A percentile compares a stretch with the other conserved stretches of the same genome.
These are phyloP conservation scores for Trichoderma parareesei DNA, from an alignment of 495 filamentous ascomycete species.

Conservation along the genomic window DNA sequence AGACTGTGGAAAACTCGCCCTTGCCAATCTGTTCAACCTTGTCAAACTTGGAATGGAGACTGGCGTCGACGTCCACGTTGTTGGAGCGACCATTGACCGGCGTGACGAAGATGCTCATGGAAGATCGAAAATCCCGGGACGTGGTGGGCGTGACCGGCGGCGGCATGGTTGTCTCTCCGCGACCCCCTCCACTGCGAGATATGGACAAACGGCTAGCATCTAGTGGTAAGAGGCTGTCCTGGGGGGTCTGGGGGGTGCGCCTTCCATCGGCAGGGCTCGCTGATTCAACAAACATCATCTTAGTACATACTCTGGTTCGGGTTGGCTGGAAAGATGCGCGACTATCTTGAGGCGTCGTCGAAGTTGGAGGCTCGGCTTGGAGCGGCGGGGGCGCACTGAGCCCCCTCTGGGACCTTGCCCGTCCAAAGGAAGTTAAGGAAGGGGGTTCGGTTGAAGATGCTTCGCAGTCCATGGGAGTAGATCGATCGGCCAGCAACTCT, in stretches of 20 bases:
- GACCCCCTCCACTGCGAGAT: constrained; percentile 40
- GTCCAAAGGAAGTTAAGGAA: constrained; percentile 18
- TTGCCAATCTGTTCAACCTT: constrained; percentile 69
- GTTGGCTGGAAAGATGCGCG: constrained; percentile 14
- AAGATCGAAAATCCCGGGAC: constrained; percentile 40
- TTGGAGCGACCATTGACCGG: constrained; percentile 43
- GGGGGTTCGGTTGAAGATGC: constrained; percentile 10
- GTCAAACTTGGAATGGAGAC: constrained; percentile 62
- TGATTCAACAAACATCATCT: constrained; percentile 34
- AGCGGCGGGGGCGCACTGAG: constrained; percentile 15
- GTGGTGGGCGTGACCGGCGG: constrained; percentile 78
- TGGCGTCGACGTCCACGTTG: constrained; percentile 61
- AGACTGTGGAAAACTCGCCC: constrained; percentile 91
- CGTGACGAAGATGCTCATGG: constrained; percentile 38
- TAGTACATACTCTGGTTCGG: constrained; percentile 29
- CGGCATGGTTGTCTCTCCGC: constrained; percentile 37
- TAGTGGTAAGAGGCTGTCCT: constrained; percentile 63
- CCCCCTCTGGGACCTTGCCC: constrained; percentile 11
- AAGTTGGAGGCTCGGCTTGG: constrained; percentile 6
- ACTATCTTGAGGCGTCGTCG: background rate
- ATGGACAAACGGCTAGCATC: constrained; percentile 78
- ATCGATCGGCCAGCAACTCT: background rate
- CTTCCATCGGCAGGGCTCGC: constrained; percentile 43
- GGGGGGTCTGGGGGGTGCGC: constrained; percentile 68
- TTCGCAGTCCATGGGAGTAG: background rate